phyloP scores from a whole-genome alignment of 2,329 filamentous ascomycete species.

The Pseudogymnoascus sp. region DNA sequence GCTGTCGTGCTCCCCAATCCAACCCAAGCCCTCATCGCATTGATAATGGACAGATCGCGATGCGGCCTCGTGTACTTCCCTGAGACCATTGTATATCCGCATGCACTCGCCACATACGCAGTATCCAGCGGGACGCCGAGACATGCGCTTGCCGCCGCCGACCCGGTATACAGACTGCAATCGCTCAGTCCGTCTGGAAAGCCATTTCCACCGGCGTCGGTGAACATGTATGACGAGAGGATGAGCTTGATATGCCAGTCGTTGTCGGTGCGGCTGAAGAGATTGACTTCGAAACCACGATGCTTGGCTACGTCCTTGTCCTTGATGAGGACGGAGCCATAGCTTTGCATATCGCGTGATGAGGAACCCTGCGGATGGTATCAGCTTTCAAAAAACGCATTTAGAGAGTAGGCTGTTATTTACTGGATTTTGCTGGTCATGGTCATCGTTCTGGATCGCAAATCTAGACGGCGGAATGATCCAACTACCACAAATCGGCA shows the following conservation, averaged over 20 bases:
- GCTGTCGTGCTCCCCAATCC: slow-evolving; percentile 24
- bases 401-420: not conserved
- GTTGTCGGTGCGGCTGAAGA: slow-evolving; percentile 28
- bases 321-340: slow-evolving; percentile 28
- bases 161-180: slow-evolving; percentile 26
- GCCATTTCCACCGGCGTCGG: slow-evolving; percentile 23
- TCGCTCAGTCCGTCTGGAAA: slow-evolving; percentile 28
- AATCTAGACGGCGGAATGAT: slow-evolving; percentile 17
- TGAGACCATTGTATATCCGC: slow-evolving; percentile 23
- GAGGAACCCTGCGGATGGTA: slow-evolving; percentile 22
- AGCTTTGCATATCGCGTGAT: slow-evolving; percentile 28
- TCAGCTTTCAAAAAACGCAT: not conserved
- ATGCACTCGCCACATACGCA: slow-evolving; percentile 24
- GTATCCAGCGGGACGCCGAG: slow-evolving; percentile 26
- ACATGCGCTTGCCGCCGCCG: slow-evolving; percentile 20
- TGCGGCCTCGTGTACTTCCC: slow-evolving; percentile 28
- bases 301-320: slow-evolving; percentile 27
- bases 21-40: slow-evolving; percentile 30
- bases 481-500: slow-evolving; percentile 17
- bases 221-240: slow-evolving; percentile 27
- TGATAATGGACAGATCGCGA: slow-evolving; percentile 27
- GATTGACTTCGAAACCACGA: slow-evolving; percentile 26
- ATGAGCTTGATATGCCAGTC: slow-evolving; percentile 29
- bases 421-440: slow-evolving; percentile 28
- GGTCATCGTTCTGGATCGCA: slow-evolving; percentile 30